phyloP scores from a whole-genome alignment of 768 basidiomycete genomes.

The Tephrocybe rancida region DNA sequence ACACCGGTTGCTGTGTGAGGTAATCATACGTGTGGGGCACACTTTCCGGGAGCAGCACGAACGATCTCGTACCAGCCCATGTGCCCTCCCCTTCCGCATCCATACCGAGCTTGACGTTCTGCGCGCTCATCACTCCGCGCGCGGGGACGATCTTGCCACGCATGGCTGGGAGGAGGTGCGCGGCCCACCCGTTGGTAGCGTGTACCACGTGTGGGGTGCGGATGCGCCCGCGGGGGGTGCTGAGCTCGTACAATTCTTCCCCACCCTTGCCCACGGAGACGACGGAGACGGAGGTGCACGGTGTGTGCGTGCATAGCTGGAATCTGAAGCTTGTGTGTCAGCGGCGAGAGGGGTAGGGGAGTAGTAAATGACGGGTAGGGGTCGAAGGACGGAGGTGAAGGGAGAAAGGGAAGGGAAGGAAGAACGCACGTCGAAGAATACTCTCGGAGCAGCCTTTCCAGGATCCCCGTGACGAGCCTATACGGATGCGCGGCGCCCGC shows the following conservation, averaged over 20 bases:
- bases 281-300: slow-evolving; percentile 56
- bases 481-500: slow-evolving; percentile 75
- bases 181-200: slow-evolving; percentile 83
- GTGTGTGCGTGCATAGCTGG: slow-evolving; percentile 58
- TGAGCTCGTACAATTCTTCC: no score
- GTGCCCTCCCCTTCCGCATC: neutral
- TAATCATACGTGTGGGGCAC: slow-evolving; percentile 58
- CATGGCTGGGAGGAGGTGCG: slow-evolving; percentile 68
- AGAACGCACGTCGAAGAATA: slow-evolving; percentile 48
- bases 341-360: no score
- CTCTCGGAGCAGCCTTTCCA: slow-evolving; percentile 51
- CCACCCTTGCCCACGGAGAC: no score
- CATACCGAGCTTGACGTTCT: slow-evolving; percentile 22
- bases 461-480: slow-evolving; percentile 62
- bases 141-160: slow-evolving; percentile 64
- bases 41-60: slow-evolving; percentile 54
- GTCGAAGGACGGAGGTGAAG: neutral
- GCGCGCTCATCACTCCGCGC: slow-evolving; percentile 66
- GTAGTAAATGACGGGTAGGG: no score
- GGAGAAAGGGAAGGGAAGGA: neutral
- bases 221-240: slow-evolving; percentile 63
- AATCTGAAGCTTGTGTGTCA: slow-evolving; percentile 52
- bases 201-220: slow-evolving; percentile 69
- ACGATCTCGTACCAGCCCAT: slow-evolving; percentile 53
- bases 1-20: slow-evolving; percentile 60